These are phyloP conservation scores for Pythium monospermum DNA, from an alignment of 352 stramenopile genomes.

Conservation along the genomic window DNA sequence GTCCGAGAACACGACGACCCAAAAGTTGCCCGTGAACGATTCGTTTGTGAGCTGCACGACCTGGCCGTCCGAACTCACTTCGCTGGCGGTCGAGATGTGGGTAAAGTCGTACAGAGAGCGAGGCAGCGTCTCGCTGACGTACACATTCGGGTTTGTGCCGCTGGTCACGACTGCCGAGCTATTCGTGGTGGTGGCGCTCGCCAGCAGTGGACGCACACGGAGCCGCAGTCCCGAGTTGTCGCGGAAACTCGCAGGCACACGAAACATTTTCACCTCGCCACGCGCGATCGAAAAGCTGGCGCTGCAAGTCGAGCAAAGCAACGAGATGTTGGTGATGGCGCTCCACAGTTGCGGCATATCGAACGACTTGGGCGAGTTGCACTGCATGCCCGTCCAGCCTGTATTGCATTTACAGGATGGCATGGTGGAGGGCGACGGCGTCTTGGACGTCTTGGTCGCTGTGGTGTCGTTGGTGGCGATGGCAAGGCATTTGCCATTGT, in stretches of 20 bases:
- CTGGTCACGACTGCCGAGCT: neutral
- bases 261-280: constrained; percentile 59
- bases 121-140: constrained; percentile 64
- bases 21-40: constrained; percentile 62
- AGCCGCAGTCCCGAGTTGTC: constrained; percentile 37
- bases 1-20: constrained; percentile 68
- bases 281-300: constrained; percentile 37
- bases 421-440: neutral
- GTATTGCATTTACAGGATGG: constrained; percentile 48
- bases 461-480: neutral
- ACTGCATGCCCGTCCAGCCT: constrained; percentile 56
- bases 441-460: constrained; percentile 1
- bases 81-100: constrained; percentile 40
- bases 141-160: constrained; percentile 42
- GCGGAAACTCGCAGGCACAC: constrained; percentile 56
- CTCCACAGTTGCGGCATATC: constrained; percentile 53
- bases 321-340: constrained; percentile 39
- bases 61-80: neutral
- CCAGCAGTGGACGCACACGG: constrained; percentile 6
- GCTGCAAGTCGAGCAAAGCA: constrained; percentile 51
- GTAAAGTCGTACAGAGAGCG: constrained; percentile 75
- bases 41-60: constrained; percentile 3
- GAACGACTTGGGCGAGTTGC: constrained; percentile 54
- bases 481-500: constrained; percentile 40
- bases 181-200: neutral